phyloP scores from a whole-genome alignment of 306 rosid genomes.

The Fagus sylvatica region DNA sequence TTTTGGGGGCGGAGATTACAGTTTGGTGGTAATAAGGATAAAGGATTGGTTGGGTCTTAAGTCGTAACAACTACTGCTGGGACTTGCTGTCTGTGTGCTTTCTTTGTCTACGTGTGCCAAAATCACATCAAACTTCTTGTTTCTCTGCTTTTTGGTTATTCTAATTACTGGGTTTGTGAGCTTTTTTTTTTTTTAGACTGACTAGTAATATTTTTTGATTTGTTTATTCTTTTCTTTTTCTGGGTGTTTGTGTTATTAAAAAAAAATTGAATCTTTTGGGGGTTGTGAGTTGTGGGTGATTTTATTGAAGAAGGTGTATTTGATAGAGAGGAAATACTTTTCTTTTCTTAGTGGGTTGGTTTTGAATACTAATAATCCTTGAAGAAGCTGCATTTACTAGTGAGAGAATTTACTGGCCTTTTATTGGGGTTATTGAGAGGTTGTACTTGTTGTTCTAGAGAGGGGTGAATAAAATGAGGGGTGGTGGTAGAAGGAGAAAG shows the following conservation, averaged over 20 bases:
- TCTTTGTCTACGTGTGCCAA: too few relatives aligned
- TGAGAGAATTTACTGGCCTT: background rate
- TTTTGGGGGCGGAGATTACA: slow-evolving; percentile 31
- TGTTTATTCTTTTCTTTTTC: background rate
- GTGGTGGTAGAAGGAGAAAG: slow-evolving; percentile 53
- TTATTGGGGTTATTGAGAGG: slow-evolving; percentile 4
- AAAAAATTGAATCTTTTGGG: slow-evolving; percentile 30
- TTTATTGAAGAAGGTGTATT: too few relatives aligned
- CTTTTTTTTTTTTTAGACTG: slow-evolving; percentile 12
- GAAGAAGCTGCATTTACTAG: slow-evolving; percentile 19
- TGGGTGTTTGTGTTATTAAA: slow-evolving; percentile 29
- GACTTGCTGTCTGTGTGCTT: slow-evolving; percentile 32
- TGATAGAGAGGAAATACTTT: slow-evolving; percentile 9
- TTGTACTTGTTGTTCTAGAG: background rate
- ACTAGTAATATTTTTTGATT: background rate
- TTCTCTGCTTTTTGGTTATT: background rate
- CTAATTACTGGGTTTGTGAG: slow-evolving; percentile 28
- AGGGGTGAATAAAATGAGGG: slow-evolving; percentile 39
- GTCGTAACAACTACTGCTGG: background rate
- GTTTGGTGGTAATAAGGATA: slow-evolving; percentile 12
- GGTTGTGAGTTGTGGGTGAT: slow-evolving; percentile 10
- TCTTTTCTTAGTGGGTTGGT: background rate
- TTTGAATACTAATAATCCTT: background rate
- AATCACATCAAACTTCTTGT: slow-evolving; percentile 2
- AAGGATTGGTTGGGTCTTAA: background rate